Evolutionary conservation across 768 basidiomycete species (phyloP).

Genomic region (Cyclocybe aegerita): DNA sequence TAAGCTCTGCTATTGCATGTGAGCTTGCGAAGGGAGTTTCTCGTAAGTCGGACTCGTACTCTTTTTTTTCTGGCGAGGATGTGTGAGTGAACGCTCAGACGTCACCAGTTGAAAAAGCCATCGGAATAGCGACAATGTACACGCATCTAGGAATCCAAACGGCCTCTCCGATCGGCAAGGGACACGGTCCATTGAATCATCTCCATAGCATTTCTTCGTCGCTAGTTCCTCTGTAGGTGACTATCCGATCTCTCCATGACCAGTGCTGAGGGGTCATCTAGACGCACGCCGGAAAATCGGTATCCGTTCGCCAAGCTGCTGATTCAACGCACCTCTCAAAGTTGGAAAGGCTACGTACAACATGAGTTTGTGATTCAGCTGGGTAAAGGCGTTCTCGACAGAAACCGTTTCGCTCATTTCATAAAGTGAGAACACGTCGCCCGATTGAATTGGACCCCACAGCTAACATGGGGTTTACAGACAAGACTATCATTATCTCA

Average conservation of each 20-base stretch:
- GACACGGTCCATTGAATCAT: constrained; percentile 88
- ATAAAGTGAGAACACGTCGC: constrained; percentile 56
- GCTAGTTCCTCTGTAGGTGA: constrained; percentile 46
- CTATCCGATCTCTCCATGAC: background rate
- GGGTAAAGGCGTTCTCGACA: constrained; percentile 67
- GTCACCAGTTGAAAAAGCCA: constrained; percentile 45
- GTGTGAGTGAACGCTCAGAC: background rate
- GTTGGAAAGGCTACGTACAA: constrained; percentile 76
- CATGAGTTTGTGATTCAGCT: constrained; percentile 83
- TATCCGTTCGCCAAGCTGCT: constrained; percentile 70
- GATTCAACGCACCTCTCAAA: constrained; percentile 49
- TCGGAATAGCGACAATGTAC: constrained; percentile 60
- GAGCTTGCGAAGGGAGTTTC: constrained; percentile 56
- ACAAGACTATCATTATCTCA: constrained; percentile 81
- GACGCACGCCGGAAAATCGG: constrained; percentile 57
- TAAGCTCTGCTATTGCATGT: constrained; percentile 80
- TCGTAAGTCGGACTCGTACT: constrained; percentile 21
- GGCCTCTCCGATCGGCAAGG: constrained; percentile 66
- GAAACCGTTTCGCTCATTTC: constrained; percentile 76
- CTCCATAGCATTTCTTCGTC: constrained; percentile 55
- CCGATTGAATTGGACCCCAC: background rate
- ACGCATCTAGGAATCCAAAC: constrained; percentile 74
- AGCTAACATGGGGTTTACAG: constrained; percentile 29
- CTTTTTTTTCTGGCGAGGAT: too few species aligned
- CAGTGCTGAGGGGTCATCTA: constrained; percentile 19